Evolutionary conservation across 2,329 filamentous ascomycete genomes (phyloP), one percentile per base, ranked within the genome.

Genomic region (Aciculosporium take): DNA sequence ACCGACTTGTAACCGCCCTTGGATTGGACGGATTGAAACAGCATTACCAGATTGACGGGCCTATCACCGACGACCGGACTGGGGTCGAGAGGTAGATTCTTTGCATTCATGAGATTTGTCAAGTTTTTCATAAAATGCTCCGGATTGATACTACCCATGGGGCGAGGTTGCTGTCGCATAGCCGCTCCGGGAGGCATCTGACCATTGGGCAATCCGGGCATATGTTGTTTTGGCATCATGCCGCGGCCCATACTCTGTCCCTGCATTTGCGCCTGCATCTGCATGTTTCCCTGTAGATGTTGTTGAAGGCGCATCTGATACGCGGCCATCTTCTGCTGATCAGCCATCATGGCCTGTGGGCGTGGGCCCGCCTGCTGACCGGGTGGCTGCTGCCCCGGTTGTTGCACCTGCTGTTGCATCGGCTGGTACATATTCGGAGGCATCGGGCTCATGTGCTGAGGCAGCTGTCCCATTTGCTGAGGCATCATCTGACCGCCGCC

Each of bases 271-370:
- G 64, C 62, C 41, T 60, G 59, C 57, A 67, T 66, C 39, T 70
- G 66, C 54, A 72, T 67, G 29, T 67, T 69, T 8, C 60, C 60
- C 46, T 83, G 77, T 31, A 82, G 71, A 53, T 88, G 84, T 43
- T 81, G 76, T 53, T 93, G 84, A 40, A 93, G 62, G 46, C 84
- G 81, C 76, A 93, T 83, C 51, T 93, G 84, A 53, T 93, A 89
- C 37, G 81, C 64, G 43, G 76, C 70, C 58, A 86, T 72, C 53
- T 86, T 81, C 48, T 86, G 79, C 53, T 84, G 80, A 31, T 84
- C 81, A 47, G 83, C 51, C 44, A 61, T 52, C 44, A 61, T 52
- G 15, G 48, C 51, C 30, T 53, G 49, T 25, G 51, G 42, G 20
- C 46, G 55, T 24, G 57, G 54, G 35, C 52, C 51, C 41, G 79